These are phyloP conservation scores for Lophiotrema nucula DNA, from an alignment of 495 filamentous ascomycete genomes.

Conservation along the genomic window DNA sequence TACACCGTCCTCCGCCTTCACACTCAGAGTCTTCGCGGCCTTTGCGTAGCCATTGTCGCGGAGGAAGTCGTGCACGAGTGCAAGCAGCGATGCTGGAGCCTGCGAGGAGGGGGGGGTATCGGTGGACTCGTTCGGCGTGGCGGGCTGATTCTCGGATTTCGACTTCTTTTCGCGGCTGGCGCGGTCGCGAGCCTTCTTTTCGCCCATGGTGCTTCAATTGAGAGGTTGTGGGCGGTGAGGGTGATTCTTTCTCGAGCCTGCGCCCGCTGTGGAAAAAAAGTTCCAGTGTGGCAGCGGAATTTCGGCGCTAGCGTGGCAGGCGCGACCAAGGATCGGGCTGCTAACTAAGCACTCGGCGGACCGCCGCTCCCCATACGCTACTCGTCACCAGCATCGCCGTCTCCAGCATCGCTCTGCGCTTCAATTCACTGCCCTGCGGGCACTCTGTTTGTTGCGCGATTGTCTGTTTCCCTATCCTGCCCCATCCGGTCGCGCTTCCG, in stretches of 20 bases:
- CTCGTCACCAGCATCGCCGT: neutral
- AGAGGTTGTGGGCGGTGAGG: neutral
- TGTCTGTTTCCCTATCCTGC: neutral
- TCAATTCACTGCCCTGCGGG: neutral
- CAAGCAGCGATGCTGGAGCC: conserved; percentile 21
- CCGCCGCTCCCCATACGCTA: no score
- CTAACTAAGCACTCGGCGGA: no score
- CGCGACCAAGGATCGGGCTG: no score
- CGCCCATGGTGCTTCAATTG: conserved; percentile 11
- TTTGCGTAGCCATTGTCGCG: conserved; percentile 28
- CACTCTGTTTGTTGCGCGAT: neutral
- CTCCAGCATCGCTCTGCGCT: neutral
- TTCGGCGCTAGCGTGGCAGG: no score
- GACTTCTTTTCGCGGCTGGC: neutral
- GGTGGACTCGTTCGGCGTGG: no score
- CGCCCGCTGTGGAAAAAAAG: no score
- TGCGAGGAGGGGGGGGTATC: no score
- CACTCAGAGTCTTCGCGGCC: conserved; percentile 11
- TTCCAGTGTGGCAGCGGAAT: no score
- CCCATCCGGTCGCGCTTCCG: neutral
- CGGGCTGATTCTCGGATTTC: neutral
- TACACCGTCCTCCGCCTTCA: neutral
- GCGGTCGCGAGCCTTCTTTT: conserved; percentile 11
- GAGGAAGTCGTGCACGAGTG: conserved; percentile 29
- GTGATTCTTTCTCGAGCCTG: no score